phyloP scores from a whole-genome alignment of 2,329 filamentous ascomycete species.

The Fusarium gaditjirri region DNA sequence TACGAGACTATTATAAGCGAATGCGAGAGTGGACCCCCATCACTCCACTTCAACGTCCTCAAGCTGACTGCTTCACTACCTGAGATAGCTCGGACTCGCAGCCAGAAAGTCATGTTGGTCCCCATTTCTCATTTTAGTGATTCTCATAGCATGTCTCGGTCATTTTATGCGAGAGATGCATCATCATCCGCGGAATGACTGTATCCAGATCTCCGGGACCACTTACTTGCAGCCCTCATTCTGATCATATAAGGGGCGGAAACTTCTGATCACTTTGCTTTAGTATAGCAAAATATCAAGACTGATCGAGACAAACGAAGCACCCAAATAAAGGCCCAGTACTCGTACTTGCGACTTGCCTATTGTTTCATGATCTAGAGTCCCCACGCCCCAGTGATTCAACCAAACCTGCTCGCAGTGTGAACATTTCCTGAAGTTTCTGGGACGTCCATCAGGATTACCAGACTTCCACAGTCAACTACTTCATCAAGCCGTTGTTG shows the following conservation, averaged over 20 bases:
- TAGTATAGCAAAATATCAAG: neutral
- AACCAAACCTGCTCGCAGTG: neutral
- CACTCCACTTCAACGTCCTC: constrained; percentile 21
- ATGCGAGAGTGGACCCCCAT: constrained; percentile 24
- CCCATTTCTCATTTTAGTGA: constrained; percentile 1
- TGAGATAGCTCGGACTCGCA: neutral
- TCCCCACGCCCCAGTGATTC: neutral
- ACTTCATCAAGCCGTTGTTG: neutral
- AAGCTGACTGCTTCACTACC: constrained; percentile 2
- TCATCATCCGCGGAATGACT: neutral
- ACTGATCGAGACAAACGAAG: neutral
- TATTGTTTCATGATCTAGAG: neutral
- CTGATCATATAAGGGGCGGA: neutral
- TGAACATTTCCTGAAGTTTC: neutral
- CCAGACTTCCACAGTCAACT: neutral
- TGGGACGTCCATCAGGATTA: neutral
- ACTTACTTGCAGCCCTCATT: neutral
- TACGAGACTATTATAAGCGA: constrained; percentile 9
- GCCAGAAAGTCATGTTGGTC: neutral
- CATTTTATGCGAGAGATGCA: neutral
- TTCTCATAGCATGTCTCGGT: neutral
- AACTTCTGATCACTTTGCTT: neutral
- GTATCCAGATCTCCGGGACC: neutral
- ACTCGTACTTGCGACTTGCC: neutral
- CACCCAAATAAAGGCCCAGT: neutral